These are phyloP conservation scores for Sarcodon sp. DNA, from an alignment of 768 basidiomycete species.

Conservation along the genomic window DNA sequence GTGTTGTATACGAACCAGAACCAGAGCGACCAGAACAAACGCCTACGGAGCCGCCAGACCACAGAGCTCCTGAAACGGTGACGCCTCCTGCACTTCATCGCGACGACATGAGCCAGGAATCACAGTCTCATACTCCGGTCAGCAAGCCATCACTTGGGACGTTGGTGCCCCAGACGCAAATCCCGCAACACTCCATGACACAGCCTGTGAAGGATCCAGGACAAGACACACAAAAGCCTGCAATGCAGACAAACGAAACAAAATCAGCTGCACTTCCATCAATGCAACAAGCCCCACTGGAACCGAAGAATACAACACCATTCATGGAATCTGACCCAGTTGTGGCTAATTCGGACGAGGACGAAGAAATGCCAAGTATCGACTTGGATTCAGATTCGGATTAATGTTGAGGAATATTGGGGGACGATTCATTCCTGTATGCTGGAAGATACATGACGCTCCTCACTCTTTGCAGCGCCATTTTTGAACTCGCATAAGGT, in stretches of 20 bases:
- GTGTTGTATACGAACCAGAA: constrained; percentile 8
- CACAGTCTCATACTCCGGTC: not conserved
- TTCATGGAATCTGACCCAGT: not conserved
- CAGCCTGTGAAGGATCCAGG: no score
- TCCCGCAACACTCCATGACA: no score
- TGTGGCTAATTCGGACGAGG: constrained; percentile 35
- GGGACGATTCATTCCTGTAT: constrained; percentile 10
- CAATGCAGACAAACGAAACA: not conserved
- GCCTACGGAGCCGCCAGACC: not conserved
- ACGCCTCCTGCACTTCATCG: not conserved
- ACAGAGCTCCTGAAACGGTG: not conserved
- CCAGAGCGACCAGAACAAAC: not conserved
- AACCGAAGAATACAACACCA: not conserved
- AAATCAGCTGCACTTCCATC: constrained; percentile 6
- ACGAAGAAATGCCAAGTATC: constrained; percentile 66
- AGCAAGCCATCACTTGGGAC: no score
- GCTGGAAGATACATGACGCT: constrained; percentile 7
- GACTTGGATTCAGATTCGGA: constrained; percentile 77
- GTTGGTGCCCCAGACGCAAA: no score
- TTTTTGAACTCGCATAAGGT: not conserved
- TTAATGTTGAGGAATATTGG: constrained; percentile 5
- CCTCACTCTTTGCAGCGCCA: not conserved
- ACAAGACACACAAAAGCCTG: not conserved
- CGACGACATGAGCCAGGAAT: no score
- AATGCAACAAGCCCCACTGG: not conserved